phyloP scores from a whole-genome alignment of 306 rosid genomes.

The Cicer arietinum region DNA sequence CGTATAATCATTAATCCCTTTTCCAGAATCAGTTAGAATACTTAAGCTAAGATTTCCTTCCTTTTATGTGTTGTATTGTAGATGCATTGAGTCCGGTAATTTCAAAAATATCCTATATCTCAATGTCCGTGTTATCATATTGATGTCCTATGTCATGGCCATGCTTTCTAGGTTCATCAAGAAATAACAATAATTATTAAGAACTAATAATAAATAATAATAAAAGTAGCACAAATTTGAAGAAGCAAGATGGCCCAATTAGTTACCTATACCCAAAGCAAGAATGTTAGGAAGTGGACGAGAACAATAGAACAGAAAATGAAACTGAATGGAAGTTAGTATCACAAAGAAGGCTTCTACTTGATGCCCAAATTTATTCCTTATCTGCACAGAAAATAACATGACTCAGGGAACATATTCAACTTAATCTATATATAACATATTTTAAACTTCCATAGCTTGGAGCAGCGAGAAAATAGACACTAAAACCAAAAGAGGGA shows the following conservation, averaged over 20 bases:
- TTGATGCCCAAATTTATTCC: conserved; percentile 78
- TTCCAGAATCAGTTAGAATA: conserved; percentile 1
- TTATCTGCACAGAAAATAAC: conserved; percentile 59
- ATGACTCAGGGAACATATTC: conserved; percentile 18
- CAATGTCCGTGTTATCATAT: neutral
- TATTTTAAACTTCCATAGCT: conserved; percentile 6
- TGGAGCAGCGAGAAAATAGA: conserved; percentile 31
- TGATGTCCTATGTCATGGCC: neutral
- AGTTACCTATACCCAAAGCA: conserved; percentile 78
- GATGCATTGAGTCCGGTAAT: neutral
- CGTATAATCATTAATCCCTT: neutral
- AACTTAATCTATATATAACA: conserved; percentile 26
- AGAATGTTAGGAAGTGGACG: conserved; percentile 90
- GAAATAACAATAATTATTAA: no score
- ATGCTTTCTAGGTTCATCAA: neutral
- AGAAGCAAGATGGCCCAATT: conserved; percentile 36
- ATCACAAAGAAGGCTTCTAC: conserved; percentile 89
- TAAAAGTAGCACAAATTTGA: neutral
- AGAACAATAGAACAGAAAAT: conserved; percentile 82
- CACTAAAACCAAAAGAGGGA: conserved; percentile 9
- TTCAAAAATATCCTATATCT: neutral
- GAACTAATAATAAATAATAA: no score
- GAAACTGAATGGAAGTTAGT: conserved; percentile 81
- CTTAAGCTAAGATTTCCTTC: no score
- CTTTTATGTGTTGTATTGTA: neutral